These are phyloP conservation scores for Fusarium sp. DNA, from an alignment of 2,329 filamentous ascomycete species.

Conservation along the genomic window DNA sequence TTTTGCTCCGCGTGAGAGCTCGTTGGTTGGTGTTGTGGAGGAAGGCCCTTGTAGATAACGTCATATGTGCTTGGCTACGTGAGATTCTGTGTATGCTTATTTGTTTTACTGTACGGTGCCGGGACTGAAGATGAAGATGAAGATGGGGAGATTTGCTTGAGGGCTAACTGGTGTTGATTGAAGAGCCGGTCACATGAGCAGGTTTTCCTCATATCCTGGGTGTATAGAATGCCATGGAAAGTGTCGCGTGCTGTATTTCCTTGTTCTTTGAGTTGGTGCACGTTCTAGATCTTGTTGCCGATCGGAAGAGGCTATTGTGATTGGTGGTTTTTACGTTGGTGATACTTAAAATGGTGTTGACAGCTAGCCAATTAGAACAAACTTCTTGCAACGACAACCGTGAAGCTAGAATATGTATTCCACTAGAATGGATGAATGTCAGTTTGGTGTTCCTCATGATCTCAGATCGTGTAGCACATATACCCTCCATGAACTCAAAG, in stretches of 20 bases:
- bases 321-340: not conserved
- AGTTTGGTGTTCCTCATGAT: too few species aligned
- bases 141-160: not conserved
- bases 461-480: not conserved
- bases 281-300: not conserved
- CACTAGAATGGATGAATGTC: not conserved
- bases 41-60: constrained; percentile 19
- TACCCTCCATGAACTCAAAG: not conserved
- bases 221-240: not conserved
- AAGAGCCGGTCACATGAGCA: constrained; percentile 24
- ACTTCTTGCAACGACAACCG: not conserved
- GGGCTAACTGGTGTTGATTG: not conserved
- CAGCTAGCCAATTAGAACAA: not conserved
- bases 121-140: not conserved
- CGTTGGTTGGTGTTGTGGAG: constrained; percentile 33
- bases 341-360: not conserved
- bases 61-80: constrained; percentile 28
- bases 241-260: not conserved
- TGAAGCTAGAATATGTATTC: not conserved
- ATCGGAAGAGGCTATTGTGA: not conserved
- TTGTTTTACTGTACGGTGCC: constrained; percentile 1
- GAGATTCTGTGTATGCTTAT: not conserved
- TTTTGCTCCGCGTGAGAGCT: constrained; percentile 23
- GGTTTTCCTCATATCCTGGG: not conserved
- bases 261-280: not conserved